Conservation (phyloP, 2,329 filamentous ascomycete genomes). For the Epichloe glyceriae region DNA sequence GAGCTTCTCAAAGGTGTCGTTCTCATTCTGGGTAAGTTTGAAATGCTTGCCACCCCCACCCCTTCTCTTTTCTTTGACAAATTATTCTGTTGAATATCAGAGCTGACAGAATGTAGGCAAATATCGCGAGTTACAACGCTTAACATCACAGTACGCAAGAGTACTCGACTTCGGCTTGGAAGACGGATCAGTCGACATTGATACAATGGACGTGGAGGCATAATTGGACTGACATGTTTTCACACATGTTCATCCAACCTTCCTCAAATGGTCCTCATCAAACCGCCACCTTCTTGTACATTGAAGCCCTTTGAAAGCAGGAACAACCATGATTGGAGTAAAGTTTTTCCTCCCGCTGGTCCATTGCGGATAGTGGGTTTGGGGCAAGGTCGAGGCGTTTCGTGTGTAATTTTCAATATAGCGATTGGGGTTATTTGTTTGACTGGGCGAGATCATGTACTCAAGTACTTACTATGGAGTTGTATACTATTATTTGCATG, state of each 20-base stretch:
- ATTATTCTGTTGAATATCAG: slow-evolving; percentile 12
- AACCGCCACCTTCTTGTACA: not conserved
- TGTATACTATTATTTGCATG: too few relatives aligned
- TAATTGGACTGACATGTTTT: slow-evolving; percentile 7
- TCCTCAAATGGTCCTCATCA: not conserved
- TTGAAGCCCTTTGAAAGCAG: not conserved
- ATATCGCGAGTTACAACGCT: slow-evolving; percentile 83
- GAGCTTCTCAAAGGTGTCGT: slow-evolving; percentile 85
- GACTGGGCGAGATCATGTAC: not conserved
- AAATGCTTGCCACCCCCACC: not conserved
- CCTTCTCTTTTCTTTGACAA: not conserved
- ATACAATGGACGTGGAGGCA: slow-evolving; percentile 29
- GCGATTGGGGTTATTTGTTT: not conserved
- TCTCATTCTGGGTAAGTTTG: slow-evolving; percentile 69
- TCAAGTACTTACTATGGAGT: not conserved
- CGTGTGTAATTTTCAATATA: not conserved
- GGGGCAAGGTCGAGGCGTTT: not conserved
- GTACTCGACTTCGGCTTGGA: slow-evolving; percentile 52
- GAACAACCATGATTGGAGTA: not conserved
- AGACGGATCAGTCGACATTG: slow-evolving; percentile 29
- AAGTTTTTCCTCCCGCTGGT: not conserved
- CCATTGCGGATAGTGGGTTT: not conserved
- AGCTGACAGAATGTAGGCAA: slow-evolving; percentile 50
- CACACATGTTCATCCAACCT: not conserved
- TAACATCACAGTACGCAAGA: slow-evolving; percentile 90